Percentiles rank a stretch among this genome's conserved stretches.
These are phyloP conservation scores for Tolypocladium tropicale DNA, from an alignment of 2,329 filamentous ascomycete species.

Conservation along the genomic window DNA sequence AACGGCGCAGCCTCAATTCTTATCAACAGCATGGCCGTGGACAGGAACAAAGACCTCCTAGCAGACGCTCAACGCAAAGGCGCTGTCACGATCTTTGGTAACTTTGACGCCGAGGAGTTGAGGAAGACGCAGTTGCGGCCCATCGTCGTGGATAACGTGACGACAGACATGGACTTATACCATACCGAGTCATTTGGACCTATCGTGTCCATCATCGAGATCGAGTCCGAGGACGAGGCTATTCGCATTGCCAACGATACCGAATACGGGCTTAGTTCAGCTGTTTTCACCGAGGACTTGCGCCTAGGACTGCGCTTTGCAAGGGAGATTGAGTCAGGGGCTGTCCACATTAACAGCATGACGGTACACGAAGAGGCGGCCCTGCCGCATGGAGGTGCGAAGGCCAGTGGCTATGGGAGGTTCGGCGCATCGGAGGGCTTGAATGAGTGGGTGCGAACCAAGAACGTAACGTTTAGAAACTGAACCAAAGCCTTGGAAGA, in stretches of 20 bases:
- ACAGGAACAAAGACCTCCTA: constrained; percentile 57
- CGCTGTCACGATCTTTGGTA: constrained; percentile 37
- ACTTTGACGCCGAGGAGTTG: constrained; percentile 19
- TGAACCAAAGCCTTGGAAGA: no score
- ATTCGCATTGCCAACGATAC: constrained; percentile 69
- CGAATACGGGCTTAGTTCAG: constrained; percentile 62
- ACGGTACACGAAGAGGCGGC: constrained; percentile 54
- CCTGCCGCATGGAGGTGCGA: constrained; percentile 56
- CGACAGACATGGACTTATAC: constrained; percentile 59
- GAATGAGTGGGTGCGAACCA: constrained; percentile 52
- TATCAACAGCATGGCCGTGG: constrained; percentile 55
- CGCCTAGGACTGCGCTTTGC: constrained; percentile 48
- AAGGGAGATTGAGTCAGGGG: constrained; percentile 53
- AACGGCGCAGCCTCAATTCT: constrained; percentile 57
- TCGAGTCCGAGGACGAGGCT: constrained; percentile 63
- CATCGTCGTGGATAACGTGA: constrained; percentile 55
- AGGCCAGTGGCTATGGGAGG: constrained; percentile 53
- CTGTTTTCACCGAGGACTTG: constrained; percentile 65
- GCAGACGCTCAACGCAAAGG: constrained; percentile 59
- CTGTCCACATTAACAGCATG: constrained; percentile 58
- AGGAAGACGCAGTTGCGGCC: constrained; percentile 43
- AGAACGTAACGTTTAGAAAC: constrained; percentile 49
- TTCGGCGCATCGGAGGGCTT: constrained; percentile 45
- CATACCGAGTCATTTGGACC: constrained; percentile 70
- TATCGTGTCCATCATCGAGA: constrained; percentile 54